Evolutionary conservation across 345 rosid species (phyloP).

Genomic region (Corchorus olitorius): DNA sequence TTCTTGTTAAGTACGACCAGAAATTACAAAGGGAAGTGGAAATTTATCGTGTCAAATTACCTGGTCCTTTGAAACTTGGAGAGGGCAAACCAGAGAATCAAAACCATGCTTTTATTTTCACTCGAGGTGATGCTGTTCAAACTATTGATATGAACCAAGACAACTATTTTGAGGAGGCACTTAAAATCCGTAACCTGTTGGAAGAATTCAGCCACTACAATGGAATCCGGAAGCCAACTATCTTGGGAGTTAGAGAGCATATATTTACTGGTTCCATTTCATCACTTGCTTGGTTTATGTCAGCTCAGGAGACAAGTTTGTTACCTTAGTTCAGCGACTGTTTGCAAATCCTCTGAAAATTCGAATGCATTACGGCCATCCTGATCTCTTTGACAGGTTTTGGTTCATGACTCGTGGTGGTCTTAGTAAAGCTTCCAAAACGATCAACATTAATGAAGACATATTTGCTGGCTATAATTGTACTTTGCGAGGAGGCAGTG

Average conservation of each 20-base stretch:
- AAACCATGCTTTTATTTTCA: conserved; percentile 89
- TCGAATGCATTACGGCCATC: conserved; percentile 92
- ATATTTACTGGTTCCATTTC: conserved; percentile 89
- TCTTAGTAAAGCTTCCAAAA: conserved; percentile 83
- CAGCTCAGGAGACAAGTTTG: conserved; percentile 84
- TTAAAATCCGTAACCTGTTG: conserved; percentile 84
- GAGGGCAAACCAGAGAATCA: conserved; percentile 98
- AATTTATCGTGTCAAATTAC: conserved; percentile 76
- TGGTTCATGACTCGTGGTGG: conserved; percentile 91
- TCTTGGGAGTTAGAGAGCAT: conserved; percentile 85
- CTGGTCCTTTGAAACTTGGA: conserved; percentile 83
- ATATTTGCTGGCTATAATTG: conserved; percentile 91
- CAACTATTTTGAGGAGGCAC: conserved; percentile 87
- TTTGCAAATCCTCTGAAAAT: conserved; percentile 81
- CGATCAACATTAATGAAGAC: conserved; percentile 86
- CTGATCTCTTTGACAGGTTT: conserved; percentile 87
- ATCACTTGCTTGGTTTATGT: conserved; percentile 95
- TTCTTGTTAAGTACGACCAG: conserved; percentile 77
- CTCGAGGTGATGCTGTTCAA: conserved; percentile 93
- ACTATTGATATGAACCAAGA: conserved; percentile 97
- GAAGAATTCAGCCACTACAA: conserved; percentile 65
- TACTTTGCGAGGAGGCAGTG: conserved; percentile 85
- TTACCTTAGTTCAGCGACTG: conserved; percentile 87
- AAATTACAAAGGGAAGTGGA: conserved; percentile 67
- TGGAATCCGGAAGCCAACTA: conserved; percentile 82